Conservation (phyloP, 1,284 basidiomycete species). For the Ganoderma sinense region DNA sequence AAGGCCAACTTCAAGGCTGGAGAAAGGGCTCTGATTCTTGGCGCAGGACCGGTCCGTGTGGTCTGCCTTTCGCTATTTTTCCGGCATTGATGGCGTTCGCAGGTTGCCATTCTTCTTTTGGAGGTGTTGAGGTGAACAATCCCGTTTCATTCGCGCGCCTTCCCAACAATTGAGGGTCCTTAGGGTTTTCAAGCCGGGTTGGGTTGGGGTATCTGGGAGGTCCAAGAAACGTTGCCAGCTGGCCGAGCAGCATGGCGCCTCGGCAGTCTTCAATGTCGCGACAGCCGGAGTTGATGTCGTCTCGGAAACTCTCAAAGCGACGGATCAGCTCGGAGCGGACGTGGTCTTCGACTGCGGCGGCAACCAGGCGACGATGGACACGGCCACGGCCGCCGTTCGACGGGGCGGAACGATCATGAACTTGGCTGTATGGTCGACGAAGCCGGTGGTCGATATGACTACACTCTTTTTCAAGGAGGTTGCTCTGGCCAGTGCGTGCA, state of each 20-base stretch:
- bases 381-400: conserved; percentile 36
- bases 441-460: conserved; percentile 37
- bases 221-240: conserved; percentile 37
- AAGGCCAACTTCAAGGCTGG: conserved; percentile 37
- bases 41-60: conserved; percentile 40
- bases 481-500: conserved; percentile 31
- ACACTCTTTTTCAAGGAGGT: conserved; percentile 39
- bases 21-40: conserved; percentile 39
- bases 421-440: conserved; percentile 40
- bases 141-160: neutral
- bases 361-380: conserved; percentile 36
- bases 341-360: conserved; percentile 45
- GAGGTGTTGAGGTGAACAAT: conserved; percentile 17
- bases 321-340: conserved; percentile 38
- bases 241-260: conserved; percentile 36
- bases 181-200: conserved; percentile 29
- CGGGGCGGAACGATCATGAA: conserved; percentile 40
- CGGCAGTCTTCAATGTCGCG: conserved; percentile 36
- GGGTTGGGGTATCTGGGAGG: conserved; percentile 42
- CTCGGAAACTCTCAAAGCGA: conserved; percentile 29
- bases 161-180: neutral
- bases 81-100: neutral
- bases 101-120: conserved; percentile 24
- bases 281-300: conserved; percentile 27
- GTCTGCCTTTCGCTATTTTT: neutral